phyloP scores from a whole-genome alignment of 2,329 filamentous ascomycete genomes.

The Cytospora piceicola region DNA sequence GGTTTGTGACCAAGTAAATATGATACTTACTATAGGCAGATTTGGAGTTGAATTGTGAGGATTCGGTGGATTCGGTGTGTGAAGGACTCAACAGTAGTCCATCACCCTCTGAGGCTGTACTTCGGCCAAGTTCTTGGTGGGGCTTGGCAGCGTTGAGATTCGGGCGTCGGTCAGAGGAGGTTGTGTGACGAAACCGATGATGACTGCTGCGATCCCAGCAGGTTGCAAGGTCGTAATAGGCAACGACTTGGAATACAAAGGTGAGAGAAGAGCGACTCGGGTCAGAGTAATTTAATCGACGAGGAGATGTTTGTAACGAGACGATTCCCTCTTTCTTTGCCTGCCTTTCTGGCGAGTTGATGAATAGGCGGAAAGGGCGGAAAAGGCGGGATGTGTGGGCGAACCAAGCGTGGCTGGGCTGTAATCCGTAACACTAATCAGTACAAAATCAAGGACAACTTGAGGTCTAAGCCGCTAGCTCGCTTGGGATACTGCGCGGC shows the following conservation, averaged over 20 bases:
- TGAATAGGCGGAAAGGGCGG: neutral
- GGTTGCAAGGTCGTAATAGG: neutral
- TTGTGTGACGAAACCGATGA: constrained; percentile 23
- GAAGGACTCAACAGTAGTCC: constrained; percentile 14
- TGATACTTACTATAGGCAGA: neutral
- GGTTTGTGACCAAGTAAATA: neutral
- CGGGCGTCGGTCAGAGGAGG: constrained; percentile 21
- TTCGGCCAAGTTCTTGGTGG: constrained; percentile 18
- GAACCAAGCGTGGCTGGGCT: constrained; percentile 9
- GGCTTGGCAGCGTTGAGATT: constrained; percentile 22
- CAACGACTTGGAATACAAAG: neutral
- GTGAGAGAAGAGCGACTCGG: constrained; percentile 1
- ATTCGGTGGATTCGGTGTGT: neutral
- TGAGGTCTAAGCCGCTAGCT: constrained; percentile 21
- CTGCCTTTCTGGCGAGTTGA: neutral
- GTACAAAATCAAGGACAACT: constrained; percentile 3
- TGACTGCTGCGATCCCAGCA: constrained; percentile 12
- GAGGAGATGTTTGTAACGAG: neutral
- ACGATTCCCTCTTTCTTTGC: neutral
- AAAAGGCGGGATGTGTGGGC: constrained; percentile 2
- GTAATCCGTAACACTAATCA: neutral
- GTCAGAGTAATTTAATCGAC: neutral
- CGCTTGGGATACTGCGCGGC: constrained; percentile 3
- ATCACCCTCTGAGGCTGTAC: constrained; percentile 24
- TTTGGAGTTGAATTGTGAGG: neutral